Evolutionary conservation across 306 rosid genomes (phyloP), one percentile per base, ranked within the genome.

Genomic region (Mimosa bimucronata): DNA sequence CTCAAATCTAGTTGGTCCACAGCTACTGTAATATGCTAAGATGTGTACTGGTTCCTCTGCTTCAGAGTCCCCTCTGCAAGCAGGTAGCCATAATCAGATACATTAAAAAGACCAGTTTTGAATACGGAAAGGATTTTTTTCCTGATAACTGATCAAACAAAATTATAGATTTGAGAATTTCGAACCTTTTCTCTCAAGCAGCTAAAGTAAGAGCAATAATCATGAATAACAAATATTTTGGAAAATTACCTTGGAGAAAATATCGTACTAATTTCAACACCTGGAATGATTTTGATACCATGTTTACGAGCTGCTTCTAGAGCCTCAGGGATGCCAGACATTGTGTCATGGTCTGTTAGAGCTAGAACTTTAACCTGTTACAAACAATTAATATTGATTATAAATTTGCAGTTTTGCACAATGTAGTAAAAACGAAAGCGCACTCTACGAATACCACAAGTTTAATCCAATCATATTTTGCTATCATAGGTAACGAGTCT

Each of bases 1-100:
- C 82, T 90, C 97, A 70, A 75, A 84, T 85, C 80, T 86, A 30
- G 87, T 16, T 42, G 98, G 97, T 31, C 98, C 98, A 70, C 94
- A 89, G 87, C 97, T 90, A 86, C 98, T 92, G 84, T 94, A 94
- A 82, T 95, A 95, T 77, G 98, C 98, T 83, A 95, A 89, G 79
- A 95, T 83, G 84, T 95, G 98, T n/a, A 95, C 95, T 1, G 98
- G 98, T 79, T 95, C 98, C 81, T 90, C 94, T 77, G 88, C 78
- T 86, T 87, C 94, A 53, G 92, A 80, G 53, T 88, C 90, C 80
- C 92, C 92, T 13, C 97, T 94, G 90, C 72, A 37, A 85, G 76
- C 58, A 50, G 76, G 66, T 77, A 21, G 16, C 14, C 73, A 82
- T 60, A 73, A 83, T 79, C 76, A 82, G 66, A 70, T 76, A 40